These are phyloP conservation scores for Phytopythium sindhum DNA, from an alignment of 352 stramenopile genomes.

Conservation along the genomic window DNA sequence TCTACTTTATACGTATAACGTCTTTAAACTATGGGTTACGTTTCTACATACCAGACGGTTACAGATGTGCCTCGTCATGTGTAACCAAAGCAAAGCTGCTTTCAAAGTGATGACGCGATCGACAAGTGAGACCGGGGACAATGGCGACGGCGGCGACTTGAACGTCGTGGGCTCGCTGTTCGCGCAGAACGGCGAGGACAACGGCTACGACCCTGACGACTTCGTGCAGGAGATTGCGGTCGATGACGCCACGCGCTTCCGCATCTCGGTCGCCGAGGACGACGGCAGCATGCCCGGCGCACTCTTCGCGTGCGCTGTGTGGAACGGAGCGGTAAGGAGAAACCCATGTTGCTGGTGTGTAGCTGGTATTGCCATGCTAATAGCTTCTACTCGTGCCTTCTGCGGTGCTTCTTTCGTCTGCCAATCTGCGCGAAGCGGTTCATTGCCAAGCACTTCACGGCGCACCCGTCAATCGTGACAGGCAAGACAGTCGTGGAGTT, in stretches of 20 bases:
- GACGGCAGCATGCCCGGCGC: constrained; percentile 45
- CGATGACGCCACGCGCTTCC: constrained; percentile 17
- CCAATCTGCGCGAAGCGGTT: no score
- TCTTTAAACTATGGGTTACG: no score
- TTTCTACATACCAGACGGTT: no score
- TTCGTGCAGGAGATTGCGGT: constrained; percentile 33
- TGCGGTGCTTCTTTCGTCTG: no score
- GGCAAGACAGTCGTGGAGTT: constrained; percentile 40
- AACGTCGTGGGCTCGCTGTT: constrained; percentile 38
- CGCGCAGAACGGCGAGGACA: constrained; percentile 36
- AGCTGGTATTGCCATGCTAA: not conserved
- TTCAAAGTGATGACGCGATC: no score
- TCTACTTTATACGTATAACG: no score
- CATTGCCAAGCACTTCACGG: constrained; percentile 42
- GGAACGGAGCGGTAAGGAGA: constrained; percentile 36
- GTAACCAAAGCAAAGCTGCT: no score
- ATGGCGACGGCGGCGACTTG: constrained; percentile 3
- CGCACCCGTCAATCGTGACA: constrained; percentile 23
- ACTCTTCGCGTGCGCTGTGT: constrained; percentile 46
- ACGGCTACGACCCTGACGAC: constrained; percentile 35
- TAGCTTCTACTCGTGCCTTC: no score
- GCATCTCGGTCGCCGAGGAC: constrained; percentile 41
- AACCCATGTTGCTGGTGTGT: not conserved
- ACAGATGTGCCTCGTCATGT: no score
- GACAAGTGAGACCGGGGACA: not conserved